A percentile compares a stretch with the other conserved stretches of the same genome.
Conservation (phyloP, 768 basidiomycete species). For the Rhizopogon salebrosus region DNA sequence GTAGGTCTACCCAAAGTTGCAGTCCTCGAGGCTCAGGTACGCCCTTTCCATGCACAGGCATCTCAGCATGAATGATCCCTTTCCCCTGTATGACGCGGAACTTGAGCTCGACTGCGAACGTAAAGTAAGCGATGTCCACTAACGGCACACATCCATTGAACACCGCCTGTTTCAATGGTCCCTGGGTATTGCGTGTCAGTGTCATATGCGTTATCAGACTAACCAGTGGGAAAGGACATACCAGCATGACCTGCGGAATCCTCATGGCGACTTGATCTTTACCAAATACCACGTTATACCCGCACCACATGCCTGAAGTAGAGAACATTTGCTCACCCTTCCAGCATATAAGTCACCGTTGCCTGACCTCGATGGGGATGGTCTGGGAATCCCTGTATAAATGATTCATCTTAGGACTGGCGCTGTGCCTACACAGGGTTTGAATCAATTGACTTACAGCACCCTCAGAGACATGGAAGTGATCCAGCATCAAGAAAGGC, state of each 20-base stretch:
- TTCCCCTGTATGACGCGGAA: slow-evolving; percentile 33
- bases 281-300: neutral
- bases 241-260: slow-evolving; percentile 87
- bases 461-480: slow-evolving; percentile 67
- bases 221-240: neutral
- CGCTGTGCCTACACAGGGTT: neutral
- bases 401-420: neutral
- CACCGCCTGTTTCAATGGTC: slow-evolving; percentile 71
- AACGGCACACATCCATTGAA: slow-evolving; percentile 94
- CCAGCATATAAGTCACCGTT: slow-evolving; percentile 84
- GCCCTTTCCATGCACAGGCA: slow-evolving; percentile 75
- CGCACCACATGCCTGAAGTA: neutral
- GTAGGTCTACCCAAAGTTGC: slow-evolving; percentile 85
- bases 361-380: slow-evolving; percentile 91
- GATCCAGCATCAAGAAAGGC: slow-evolving; percentile 89
- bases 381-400: slow-evolving; percentile 77
- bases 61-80: slow-evolving; percentile 82
- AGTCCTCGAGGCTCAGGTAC: slow-evolving; percentile 74
- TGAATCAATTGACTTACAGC: slow-evolving; percentile 46
- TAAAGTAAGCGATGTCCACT: slow-evolving; percentile 19
- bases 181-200: neutral
- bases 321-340: slow-evolving; percentile 52
- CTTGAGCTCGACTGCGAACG: neutral
- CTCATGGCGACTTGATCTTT: slow-evolving; percentile 74
- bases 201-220: neutral